A percentile compares a stretch with the other conserved stretches of the same genome.
These are phyloP conservation scores for Fusarium sp. DNA, from an alignment of 2,329 filamentous ascomycete species.

Conservation along the genomic window DNA sequence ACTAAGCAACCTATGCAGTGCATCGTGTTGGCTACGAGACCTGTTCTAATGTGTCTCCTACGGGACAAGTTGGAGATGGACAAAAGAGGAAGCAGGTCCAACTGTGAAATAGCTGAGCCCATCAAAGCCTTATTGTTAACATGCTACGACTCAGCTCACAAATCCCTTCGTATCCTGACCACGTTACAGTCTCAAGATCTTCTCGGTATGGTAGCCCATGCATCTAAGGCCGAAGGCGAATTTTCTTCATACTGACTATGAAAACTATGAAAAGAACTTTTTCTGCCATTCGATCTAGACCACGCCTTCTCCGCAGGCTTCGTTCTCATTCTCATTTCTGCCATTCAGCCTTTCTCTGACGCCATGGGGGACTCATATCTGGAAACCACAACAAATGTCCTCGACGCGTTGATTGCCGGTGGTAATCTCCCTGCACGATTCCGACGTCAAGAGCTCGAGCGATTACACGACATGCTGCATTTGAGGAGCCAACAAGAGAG, in stretches of 20 bases:
- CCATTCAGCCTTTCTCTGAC: neutral
- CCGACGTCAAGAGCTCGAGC: neutral
- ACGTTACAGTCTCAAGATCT: neutral
- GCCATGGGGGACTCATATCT: neutral
- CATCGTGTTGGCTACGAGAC: neutral
- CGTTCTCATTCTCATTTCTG: neutral
- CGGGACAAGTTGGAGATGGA: neutral
- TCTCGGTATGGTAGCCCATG: neutral
- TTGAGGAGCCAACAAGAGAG: neutral
- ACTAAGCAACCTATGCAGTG: neutral
- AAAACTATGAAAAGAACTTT: neutral
- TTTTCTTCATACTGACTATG: too few species aligned
- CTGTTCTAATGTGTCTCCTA: neutral
- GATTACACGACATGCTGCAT: neutral
- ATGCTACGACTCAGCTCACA: neutral
- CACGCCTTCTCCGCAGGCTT: neutral
- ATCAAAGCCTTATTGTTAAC: neutral
- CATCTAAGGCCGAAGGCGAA: too few species aligned
- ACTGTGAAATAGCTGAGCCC: neutral
- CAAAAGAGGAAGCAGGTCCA: neutral
- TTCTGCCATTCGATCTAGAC: neutral
- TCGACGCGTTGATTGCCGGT: neutral
- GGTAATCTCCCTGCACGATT: neutral
- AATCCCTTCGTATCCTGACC: neutral
- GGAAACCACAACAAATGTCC: neutral